These are phyloP conservation scores for Dichomitus squalens DNA, from an alignment of 1,284 basidiomycete species.

Conservation along the genomic window DNA sequence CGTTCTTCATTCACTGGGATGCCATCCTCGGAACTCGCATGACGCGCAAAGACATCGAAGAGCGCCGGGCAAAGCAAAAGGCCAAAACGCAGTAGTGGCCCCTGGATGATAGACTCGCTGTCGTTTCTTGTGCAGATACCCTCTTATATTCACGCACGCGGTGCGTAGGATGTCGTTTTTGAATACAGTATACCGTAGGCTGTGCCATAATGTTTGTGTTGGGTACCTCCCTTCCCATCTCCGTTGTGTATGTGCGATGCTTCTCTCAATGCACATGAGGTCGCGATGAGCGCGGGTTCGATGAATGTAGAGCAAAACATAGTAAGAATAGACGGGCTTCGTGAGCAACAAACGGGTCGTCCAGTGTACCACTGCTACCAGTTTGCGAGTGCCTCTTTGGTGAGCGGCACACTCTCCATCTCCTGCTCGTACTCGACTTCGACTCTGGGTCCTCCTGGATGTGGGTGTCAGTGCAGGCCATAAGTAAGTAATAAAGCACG, in stretches of 20 bases:
- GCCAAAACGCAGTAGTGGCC: conserved; percentile 10
- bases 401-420: conserved; percentile 71
- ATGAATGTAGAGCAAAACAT: conserved; percentile 5
- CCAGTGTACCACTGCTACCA: conserved; percentile 46
- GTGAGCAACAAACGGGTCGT: not conserved
- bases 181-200: not conserved
- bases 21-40: conserved; percentile 79
- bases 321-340: conserved; percentile 2
- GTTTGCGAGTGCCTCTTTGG: conserved; percentile 55
- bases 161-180: conserved; percentile 1
- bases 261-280: not conserved
- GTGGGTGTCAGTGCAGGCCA: not conserved
- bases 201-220: conserved; percentile 4
- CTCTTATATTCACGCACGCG: not conserved
- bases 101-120: not conserved
- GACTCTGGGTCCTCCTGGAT: conserved; percentile 74
- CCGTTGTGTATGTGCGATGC: not conserved
- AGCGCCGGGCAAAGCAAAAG: conserved; percentile 37
- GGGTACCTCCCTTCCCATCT: not conserved
- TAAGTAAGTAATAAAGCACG: too few relatives aligned
- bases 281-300: not conserved
- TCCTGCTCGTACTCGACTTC: conserved; percentile 96
- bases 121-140: conserved; percentile 1
- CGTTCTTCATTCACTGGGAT: conserved; percentile 93
- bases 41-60: conserved; percentile 69